phyloP scores from a whole-genome alignment of 768 basidiomycete genomes.

The Hydnum rufescens region DNA sequence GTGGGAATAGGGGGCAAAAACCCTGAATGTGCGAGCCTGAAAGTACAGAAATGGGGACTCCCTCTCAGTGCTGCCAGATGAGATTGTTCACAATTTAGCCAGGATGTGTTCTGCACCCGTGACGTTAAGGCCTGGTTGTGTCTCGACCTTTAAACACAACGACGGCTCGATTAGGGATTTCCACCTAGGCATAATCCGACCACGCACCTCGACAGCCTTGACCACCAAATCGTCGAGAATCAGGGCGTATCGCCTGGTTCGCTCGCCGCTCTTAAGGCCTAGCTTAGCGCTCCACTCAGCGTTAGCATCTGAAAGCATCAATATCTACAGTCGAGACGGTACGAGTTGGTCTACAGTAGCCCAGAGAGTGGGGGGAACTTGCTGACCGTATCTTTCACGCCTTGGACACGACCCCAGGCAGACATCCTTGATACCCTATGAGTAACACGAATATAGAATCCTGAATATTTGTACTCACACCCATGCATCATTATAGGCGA shows the following conservation, averaged over 20 bases:
- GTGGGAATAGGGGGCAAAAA: no score
- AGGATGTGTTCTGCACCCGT: slow-evolving; percentile 36
- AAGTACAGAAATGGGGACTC: no score
- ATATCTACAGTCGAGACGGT: slow-evolving; percentile 24
- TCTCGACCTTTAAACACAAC: slow-evolving; percentile 24
- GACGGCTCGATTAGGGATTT: neutral
- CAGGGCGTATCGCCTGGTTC: slow-evolving; percentile 27
- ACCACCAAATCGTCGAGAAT: slow-evolving; percentile 16
- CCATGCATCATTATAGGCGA: slow-evolving; percentile 12
- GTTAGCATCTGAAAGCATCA: slow-evolving; percentile 34
- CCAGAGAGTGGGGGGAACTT: neutral
- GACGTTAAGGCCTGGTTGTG: slow-evolving; percentile 21
- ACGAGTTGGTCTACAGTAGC: neutral
- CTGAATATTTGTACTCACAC: slow-evolving; percentile 9
- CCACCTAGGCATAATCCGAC: no score
- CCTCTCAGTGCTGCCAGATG: no score
- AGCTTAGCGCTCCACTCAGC: slow-evolving; percentile 37
- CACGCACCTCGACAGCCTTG: slow-evolving; percentile 1
- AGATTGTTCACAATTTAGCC: neutral
- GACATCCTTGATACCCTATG: slow-evolving; percentile 11
- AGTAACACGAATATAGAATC: no score
- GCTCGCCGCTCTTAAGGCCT: slow-evolving; percentile 22
- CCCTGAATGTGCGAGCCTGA: no score
- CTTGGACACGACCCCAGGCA: slow-evolving; percentile 14
- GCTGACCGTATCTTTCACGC: slow-evolving; percentile 13